Base-by-base conservation (phyloP, 1,139 yeast species). In the Protomyces pachydermus region DNA sequence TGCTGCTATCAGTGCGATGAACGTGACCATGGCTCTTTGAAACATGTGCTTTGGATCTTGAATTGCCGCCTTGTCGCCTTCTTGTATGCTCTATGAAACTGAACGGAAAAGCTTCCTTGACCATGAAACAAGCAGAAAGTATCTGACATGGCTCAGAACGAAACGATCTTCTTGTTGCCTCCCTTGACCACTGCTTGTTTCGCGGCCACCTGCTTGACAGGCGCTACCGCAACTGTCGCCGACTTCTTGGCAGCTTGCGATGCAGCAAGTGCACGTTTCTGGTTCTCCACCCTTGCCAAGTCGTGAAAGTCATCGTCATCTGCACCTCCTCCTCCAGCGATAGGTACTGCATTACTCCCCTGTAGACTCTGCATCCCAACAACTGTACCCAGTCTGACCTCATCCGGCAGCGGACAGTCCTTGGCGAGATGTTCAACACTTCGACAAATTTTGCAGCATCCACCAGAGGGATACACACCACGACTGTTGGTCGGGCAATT, bases 241-340 rank as follows among this genome's bases (percentile, higher is more conserved):
- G 16, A 14, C 42, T 38, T 38, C 42, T 14, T 38, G 23, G 20
- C 12, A 23, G 48, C 48, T 42, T 42, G 48, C 25, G 25, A 42
- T 18, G 48, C 48, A n/a, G 58, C 38, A 16, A 32, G 46, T 18
- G 42, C 16, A 5, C 54, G 54, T 12, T 37, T 42, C 9, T 20
- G 54, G 38, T 39, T 28, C 25, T 52, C 63, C 1, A 42, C 54
- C 25, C 56, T 25, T 10, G 65, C 65, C 23, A 61, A 35, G 25
- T 65, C 66, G 18, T 65, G 67, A 39, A 53, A 65, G 10, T 53
- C 67, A 18, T 65, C 67, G 25, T 62, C 65, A 60, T 65, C 67
- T 8, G 67, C 64, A 4, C 66, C 65, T 6, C 56, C 62, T 2
- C 38, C 20, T 14, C 42, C 42, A 38, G 16, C 42, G 8, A 42